Percentiles rank a stretch among this genome's conserved stretches.
phyloP scores from a whole-genome alignment of 2,329 filamentous ascomycete genomes.

The Bipolaris gigantea region DNA sequence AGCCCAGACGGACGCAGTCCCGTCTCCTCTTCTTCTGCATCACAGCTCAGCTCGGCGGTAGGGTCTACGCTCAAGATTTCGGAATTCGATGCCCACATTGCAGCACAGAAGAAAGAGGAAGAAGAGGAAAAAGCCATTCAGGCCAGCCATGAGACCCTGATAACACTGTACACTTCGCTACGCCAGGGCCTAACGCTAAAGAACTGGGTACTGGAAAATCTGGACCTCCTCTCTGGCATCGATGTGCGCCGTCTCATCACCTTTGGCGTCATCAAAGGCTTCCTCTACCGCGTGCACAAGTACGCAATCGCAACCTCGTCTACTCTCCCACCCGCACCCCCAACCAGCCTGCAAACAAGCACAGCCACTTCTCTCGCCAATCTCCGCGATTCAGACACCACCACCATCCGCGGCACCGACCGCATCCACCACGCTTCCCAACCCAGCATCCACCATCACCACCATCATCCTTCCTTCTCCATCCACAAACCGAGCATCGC shows the following conservation, averaged over 20 bases:
- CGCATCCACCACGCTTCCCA: constrained; percentile 11
- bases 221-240: constrained; percentile 71
- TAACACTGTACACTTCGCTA: constrained; percentile 84
- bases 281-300: constrained; percentile 89
- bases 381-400: constrained; percentile 23
- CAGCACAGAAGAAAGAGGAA: constrained; percentile 9
- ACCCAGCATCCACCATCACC: constrained; percentile 9
- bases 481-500: constrained; percentile 25
- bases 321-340: constrained; percentile 29
- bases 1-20: constrained; percentile 26
- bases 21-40: constrained; percentile 29
- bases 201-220: constrained; percentile 81
- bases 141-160: constrained; percentile 53
- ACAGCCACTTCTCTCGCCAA: constrained; percentile 20
- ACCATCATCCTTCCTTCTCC: constrained; percentile 22
- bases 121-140: constrained; percentile 20
- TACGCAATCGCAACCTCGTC: constrained; percentile 66
- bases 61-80: constrained; percentile 19
- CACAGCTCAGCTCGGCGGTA: constrained; percentile 20
- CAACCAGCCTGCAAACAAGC: constrained; percentile 28
- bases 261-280: constrained; percentile 94
- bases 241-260: constrained; percentile 91
- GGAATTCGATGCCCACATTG: constrained; percentile 15
- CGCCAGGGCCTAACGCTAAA: constrained; percentile 80
- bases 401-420: constrained; percentile 20